Percentiles rank a stretch among this genome's conserved stretches.
Evolutionary conservation across 2,329 filamentous ascomycete genomes (phyloP).

Genomic region (Penicillium paneum): DNA sequence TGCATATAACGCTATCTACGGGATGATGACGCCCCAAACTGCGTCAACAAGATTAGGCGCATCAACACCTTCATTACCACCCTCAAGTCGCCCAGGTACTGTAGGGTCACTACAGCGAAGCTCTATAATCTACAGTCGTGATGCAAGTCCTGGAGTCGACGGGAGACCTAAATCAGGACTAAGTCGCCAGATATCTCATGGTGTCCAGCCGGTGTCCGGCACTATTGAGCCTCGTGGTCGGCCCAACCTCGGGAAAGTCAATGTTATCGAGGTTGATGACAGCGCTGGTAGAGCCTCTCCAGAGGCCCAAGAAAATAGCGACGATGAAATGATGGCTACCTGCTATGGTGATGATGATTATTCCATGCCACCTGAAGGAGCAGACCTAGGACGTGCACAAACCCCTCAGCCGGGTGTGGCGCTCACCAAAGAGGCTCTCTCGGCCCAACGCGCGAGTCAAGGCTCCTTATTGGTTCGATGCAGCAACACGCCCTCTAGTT

Average conservation of each 20-base stretch:
- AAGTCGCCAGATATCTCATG: conserved; percentile 39
- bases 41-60: conserved; percentile 18
- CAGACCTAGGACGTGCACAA: conserved; percentile 30
- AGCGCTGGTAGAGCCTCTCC: conserved; percentile 27
- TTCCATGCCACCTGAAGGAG: conserved; percentile 34
- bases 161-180: conserved; percentile 33
- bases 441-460: conserved; percentile 29
- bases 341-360: conserved; percentile 43
- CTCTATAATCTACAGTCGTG: conserved; percentile 41
- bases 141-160: conserved; percentile 33
- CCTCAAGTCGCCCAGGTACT: conserved; percentile 36
- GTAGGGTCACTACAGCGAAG: conserved; percentile 39
- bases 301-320: conserved; percentile 36
- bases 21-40: conserved; percentile 33
- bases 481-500: conserved; percentile 25
- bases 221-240: conserved; percentile 33
- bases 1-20: conserved; percentile 44
- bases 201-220: conserved; percentile 41
- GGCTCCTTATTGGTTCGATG: conserved; percentile 20
- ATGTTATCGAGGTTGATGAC: conserved; percentile 30
- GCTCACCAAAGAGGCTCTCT: conserved; percentile 18
- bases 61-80: conserved; percentile 31
- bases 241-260: conserved; percentile 26
- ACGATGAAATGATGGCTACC: conserved; percentile 37
- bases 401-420: conserved; percentile 9